Evolutionary conservation across 352 stramenopile species (phyloP), one percentile per base, ranked within the genome.

Genomic region (Phytophthora tubulina): DNA sequence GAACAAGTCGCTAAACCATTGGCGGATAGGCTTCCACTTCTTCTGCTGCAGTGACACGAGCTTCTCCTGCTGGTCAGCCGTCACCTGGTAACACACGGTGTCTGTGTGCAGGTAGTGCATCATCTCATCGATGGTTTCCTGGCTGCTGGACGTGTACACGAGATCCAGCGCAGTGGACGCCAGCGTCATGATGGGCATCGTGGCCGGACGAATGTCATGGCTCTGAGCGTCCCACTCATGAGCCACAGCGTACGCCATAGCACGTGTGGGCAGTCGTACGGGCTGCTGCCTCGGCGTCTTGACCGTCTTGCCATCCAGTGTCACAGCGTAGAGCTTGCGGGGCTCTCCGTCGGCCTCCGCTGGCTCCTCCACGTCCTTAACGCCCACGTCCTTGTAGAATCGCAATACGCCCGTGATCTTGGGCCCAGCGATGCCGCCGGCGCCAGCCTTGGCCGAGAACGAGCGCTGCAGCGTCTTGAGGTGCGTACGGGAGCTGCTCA

Each of bases 131-230:
- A 96, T 73, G 31, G 90, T 67, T 59, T 95, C 85, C 45, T 73
- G 27, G 32, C 64, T 78, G 72, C 80, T 92, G 35, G 80, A 90
- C 4, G 70, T 91, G 56, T 75, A 77, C 50, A 70, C 69, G 48
- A 95, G 64, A 62, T 96, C 90, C 49, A 96, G 69, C 51, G 85
- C 83, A 27, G 90, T 96, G 21, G 88, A 93, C 39, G 85, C 88
- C 45, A 96, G 81, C 65, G 90, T 89, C 90, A 96, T 96, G 68
- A 96, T 90, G 54, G 90, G 90, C 90, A 96, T 96, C 32, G 88
- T 93, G 45, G 83, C 72, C 10, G 90, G 90, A 4, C 86, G 87
- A 67, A 96, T 93, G 64, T 86, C 79, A 27, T 81, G 73, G 30
- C 79, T 73, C 73, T 96, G 90, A 38, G 90, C 82, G 63, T 96